Evolutionary conservation across 768 basidiomycete genomes (phyloP).

Genomic region (Agrocybe chaxingu): DNA sequence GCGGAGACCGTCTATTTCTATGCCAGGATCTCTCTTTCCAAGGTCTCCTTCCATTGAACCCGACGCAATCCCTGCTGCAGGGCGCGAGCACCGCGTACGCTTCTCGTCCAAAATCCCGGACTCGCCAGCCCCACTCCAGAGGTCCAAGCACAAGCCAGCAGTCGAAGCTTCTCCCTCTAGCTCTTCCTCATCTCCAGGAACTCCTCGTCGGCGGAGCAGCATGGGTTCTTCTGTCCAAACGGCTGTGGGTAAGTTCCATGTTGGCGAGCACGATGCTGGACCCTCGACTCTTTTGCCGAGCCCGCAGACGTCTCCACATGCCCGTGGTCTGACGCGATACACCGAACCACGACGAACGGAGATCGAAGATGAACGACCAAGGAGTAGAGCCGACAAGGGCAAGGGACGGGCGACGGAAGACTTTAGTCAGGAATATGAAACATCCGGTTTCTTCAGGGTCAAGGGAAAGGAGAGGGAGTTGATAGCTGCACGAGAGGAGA

Average conservation of each 20-base stretch:
- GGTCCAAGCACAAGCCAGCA: not conserved
- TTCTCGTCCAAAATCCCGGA: constrained; percentile 22
- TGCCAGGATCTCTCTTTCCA: constrained; percentile 79
- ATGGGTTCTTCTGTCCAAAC: constrained; percentile 41
- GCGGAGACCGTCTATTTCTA: constrained; percentile 49
- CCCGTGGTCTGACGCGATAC: constrained; percentile 5
- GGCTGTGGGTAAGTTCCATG: constrained; percentile 46
- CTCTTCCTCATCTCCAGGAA: constrained; percentile 7
- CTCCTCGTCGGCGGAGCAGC: constrained; percentile 25
- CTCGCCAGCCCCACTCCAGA: not conserved
- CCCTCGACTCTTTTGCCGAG: constrained; percentile 52
- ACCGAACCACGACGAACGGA: not conserved
- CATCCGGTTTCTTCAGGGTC: constrained; percentile 44
- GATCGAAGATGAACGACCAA: constrained; percentile 7
- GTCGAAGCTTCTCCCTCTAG: not conserved
- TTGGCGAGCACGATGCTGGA: constrained; percentile 43
- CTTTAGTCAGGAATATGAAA: constrained; percentile 26
- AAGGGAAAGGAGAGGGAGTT: constrained; percentile 65
- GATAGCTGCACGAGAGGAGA: constrained; percentile 49
- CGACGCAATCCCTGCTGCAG: constrained; percentile 26
- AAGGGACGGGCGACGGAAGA: constrained; percentile 38
- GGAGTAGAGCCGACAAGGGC: constrained; percentile 32
- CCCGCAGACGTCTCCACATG: constrained; percentile 32
- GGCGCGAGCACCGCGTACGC: constrained; percentile 35
- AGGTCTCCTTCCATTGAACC: constrained; percentile 68